Percentiles rank a stretch among this genome's conserved stretches.
phyloP scores from a whole-genome alignment of 805 yeast genomes.

The Wickerhamiella siamensis region DNA sequence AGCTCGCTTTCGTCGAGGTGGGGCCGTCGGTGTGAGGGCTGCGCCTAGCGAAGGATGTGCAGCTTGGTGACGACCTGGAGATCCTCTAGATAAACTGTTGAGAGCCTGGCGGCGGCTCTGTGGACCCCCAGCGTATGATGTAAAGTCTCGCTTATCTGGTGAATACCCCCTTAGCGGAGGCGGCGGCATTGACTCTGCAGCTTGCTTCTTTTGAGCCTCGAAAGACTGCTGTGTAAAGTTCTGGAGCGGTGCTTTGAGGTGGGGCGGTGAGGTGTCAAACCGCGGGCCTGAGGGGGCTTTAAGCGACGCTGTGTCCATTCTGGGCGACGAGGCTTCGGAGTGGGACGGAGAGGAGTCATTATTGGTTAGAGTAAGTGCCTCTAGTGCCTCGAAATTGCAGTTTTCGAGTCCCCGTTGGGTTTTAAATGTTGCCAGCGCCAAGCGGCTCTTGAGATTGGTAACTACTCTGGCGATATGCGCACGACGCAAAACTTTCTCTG shows the following conservation, averaged over 20 bases:
- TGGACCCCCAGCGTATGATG: not conserved
- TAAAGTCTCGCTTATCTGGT: not conserved
- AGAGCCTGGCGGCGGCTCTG: not conserved
- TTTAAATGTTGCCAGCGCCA: slow-evolving; percentile 30
- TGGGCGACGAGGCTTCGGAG: not conserved
- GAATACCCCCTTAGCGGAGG: not conserved
- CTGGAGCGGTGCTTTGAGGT: not conserved
- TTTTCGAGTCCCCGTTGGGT: slow-evolving; percentile 29
- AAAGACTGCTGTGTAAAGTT: not conserved
- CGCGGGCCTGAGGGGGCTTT: not conserved
- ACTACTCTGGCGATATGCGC: slow-evolving; percentile 31
- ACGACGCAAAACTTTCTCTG: slow-evolving; percentile 27
- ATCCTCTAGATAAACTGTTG: not conserved
- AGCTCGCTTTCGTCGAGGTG: slow-evolving; percentile 11
- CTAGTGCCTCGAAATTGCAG: slow-evolving; percentile 25
- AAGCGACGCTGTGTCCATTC: not conserved
- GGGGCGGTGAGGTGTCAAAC: not conserved
- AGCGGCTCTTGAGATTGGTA: slow-evolving; percentile 28
- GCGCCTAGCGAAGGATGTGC: not conserved
- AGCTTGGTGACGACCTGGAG: not conserved
- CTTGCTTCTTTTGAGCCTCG: not conserved
- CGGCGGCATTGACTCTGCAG: not conserved
- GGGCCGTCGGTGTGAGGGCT: not conserved
- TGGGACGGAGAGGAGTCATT: not conserved
- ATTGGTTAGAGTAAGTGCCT: slow-evolving; percentile 17